Evolutionary conservation across 345 rosid species (phyloP).

Genomic region (Acer saccharum): DNA sequence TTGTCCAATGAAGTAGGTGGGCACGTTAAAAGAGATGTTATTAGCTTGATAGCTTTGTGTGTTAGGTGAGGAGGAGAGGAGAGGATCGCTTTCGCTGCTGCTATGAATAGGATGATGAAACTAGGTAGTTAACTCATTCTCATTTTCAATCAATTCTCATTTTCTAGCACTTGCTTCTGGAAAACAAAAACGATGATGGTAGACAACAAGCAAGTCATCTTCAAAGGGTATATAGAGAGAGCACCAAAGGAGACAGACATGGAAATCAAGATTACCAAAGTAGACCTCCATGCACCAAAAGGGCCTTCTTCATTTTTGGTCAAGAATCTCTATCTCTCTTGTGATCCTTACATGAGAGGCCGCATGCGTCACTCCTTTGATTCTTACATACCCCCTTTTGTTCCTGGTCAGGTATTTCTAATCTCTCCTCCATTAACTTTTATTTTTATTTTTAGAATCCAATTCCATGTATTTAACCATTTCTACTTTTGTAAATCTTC

Average conservation of each 20-base stretch:
- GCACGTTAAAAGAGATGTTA: no score
- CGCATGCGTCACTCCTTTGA: constrained; percentile 45
- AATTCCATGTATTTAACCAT: no score
- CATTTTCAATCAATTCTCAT: no score
- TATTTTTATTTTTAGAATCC: no score
- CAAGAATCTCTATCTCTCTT: constrained; percentile 57
- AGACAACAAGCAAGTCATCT: constrained; percentile 52
- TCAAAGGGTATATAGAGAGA: constrained; percentile 47
- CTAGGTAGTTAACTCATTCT: no score
- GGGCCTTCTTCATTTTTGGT: constrained; percentile 44
- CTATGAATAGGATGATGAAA: no score
- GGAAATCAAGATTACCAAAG: constrained; percentile 36
- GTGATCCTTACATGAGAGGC: constrained; percentile 58
- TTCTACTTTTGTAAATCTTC: neutral
- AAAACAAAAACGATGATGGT: neutral
- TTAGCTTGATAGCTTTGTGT: no score
- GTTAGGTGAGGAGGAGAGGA: no score
- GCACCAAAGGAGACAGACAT: constrained; percentile 51
- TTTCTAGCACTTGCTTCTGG: no score
- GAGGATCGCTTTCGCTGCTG: no score
- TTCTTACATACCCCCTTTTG: constrained; percentile 48
- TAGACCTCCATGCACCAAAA: constrained; percentile 41
- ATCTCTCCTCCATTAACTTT: neutral
- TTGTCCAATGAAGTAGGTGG: no score
- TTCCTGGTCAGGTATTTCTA: constrained; percentile 42